Evolutionary conservation across 2,329 filamentous ascomycete genomes (phyloP).

Genomic region (Colletotrichum limetticola): DNA sequence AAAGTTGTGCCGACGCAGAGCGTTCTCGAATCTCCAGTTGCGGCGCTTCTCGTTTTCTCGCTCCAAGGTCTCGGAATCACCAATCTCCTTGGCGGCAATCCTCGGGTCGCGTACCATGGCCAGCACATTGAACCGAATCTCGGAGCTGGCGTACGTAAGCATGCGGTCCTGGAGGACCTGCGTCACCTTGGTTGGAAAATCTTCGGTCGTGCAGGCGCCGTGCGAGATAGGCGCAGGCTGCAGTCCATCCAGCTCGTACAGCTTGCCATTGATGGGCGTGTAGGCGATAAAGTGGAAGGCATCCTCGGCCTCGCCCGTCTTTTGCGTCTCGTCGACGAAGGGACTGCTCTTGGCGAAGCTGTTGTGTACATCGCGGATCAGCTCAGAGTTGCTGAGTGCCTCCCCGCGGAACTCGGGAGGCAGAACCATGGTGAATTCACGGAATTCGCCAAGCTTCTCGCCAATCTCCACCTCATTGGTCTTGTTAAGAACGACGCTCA

Average conservation of each 20-base stretch:
- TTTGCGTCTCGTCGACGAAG: constrained; percentile 90
- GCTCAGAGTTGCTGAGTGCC: constrained; percentile 70
- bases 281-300: constrained; percentile 99
- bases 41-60: constrained; percentile 85
- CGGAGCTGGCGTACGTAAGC: constrained; percentile 82
- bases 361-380: constrained; percentile 86
- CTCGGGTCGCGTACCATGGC: constrained; percentile 90
- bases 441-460: constrained; percentile 77
- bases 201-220: constrained; percentile 74
- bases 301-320: constrained; percentile 79
- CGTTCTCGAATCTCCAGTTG: constrained; percentile 96
- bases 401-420: constrained; percentile 77
- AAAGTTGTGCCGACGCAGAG: constrained; percentile 91
- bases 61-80: constrained; percentile 81
- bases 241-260: constrained; percentile 96
- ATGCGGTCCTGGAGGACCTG: constrained; percentile 88
- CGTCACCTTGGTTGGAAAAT: constrained; percentile 85
- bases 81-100: constrained; percentile 80
- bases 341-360: constrained; percentile 89
- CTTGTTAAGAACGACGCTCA: constrained; percentile 93
- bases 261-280: constrained; percentile 78
- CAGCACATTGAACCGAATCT: constrained; percentile 96
- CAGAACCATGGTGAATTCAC: constrained; percentile 87
- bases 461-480: constrained; percentile 78
- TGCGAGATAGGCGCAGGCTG: constrained; percentile 94